Evolutionary conservation across 257 asterid species (phyloP).

Genomic region (Ballota nigra): DNA sequence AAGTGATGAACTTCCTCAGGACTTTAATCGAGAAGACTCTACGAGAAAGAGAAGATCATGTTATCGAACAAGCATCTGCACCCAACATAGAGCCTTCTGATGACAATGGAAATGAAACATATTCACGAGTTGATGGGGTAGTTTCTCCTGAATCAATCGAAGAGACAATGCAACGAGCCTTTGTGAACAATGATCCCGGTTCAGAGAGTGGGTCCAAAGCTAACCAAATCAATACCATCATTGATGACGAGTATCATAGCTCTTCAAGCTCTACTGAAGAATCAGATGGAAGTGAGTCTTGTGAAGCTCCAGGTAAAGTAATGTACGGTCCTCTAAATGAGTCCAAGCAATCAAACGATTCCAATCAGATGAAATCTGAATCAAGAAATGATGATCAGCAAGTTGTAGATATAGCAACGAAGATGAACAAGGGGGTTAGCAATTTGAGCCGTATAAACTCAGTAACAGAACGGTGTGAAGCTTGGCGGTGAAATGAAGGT

Average conservation of each 20-base stretch:
- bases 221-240: slow-evolving; percentile 31
- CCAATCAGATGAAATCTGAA: slow-evolving; percentile 26
- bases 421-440: slow-evolving; percentile 59
- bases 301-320: slow-evolving; percentile 39
- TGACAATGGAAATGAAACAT: slow-evolving; percentile 56
- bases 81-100: slow-evolving; percentile 52
- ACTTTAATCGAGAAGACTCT: slow-evolving; percentile 79
- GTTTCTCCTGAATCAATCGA: slow-evolving; percentile 30
- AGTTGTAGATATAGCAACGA: slow-evolving; percentile 27
- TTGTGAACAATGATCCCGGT: slow-evolving; percentile 37
- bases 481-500: slow-evolving; percentile 61
- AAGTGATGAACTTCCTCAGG: slow-evolving; percentile 91
- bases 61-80: slow-evolving; percentile 42
- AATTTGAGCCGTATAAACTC: slow-evolving; percentile 78
- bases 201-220: slow-evolving; percentile 43
- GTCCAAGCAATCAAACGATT: slow-evolving; percentile 19
- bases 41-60: slow-evolving; percentile 58
- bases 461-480: slow-evolving; percentile 68
- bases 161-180: slow-evolving; percentile 27
- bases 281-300: slow-evolving; percentile 44
- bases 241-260: slow-evolving; percentile 54
- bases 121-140: slow-evolving; percentile 34
- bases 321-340: slow-evolving; percentile 14
- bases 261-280: slow-evolving; percentile 58
- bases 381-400: slow-evolving; percentile 31